Evolutionary conservation across 179 eudicot species (phyloP).

Genomic region (Actinidia arguta): DNA sequence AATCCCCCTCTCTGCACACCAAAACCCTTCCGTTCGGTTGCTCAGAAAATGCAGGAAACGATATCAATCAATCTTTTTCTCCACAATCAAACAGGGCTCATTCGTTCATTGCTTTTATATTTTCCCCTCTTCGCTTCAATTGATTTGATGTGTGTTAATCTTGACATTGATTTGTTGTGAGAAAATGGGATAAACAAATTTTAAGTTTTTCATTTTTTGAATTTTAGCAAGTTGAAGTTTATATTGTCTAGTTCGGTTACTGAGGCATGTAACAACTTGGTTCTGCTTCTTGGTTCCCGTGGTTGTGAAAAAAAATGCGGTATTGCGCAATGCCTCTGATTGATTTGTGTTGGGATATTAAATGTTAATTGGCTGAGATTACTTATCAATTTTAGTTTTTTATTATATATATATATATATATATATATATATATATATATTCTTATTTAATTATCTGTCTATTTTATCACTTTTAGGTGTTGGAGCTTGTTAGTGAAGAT

Average conservation of each 20-base stretch:
- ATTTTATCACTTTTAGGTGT: conserved; percentile 45
- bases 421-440: neutral
- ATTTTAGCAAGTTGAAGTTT: conserved; percentile 85
- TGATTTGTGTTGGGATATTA: neutral
- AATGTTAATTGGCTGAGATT: neutral
- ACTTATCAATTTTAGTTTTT: neutral
- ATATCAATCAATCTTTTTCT: neutral
- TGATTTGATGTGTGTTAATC: neutral
- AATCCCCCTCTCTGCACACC: neutral
- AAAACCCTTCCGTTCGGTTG: conserved; percentile 13
- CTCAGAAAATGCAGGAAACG: neutral
- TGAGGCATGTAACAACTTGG: conserved; percentile 94
- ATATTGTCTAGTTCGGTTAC: conserved; percentile 76
- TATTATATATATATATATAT: no score
- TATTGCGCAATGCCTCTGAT: conserved; percentile 22
- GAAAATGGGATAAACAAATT: neutral
- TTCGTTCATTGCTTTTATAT: no score
- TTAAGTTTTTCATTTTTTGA: neutral
- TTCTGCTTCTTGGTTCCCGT: conserved; percentile 95
- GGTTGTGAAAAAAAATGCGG: conserved; percentile 88
- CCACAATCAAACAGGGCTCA: no score
- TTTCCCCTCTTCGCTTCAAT: neutral
- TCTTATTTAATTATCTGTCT: conserved; percentile 6
- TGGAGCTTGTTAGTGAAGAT: conserved; percentile 87
- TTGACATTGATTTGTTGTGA: neutral